Conservation (phyloP, 2,329 filamentous ascomycete genomes). For the Microsporum audouinii region DNA sequence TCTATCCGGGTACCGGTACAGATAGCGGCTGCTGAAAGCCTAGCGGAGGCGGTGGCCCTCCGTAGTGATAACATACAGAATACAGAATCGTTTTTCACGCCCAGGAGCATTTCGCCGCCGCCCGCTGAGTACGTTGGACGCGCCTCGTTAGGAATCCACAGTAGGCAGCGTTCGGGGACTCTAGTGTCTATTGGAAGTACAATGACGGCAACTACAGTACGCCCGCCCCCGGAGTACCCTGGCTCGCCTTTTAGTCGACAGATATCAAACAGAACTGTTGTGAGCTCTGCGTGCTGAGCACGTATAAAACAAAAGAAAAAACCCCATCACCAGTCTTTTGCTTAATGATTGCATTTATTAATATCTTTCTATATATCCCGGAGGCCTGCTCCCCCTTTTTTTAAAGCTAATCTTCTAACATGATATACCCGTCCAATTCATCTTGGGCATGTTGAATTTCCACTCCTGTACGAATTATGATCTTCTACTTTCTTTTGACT, state of each 20-base stretch:
- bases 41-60: slow-evolving; percentile 6
- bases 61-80: not conserved
- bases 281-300: slow-evolving; percentile 1
- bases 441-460: not conserved
- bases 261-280: not conserved
- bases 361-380: not conserved
- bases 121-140: slow-evolving; percentile 7
- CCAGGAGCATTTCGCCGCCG: slow-evolving; percentile 10
- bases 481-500: not conserved
- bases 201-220: not conserved
- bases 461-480: not conserved
- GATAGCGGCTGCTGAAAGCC: slow-evolving; percentile 19
- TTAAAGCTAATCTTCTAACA: not conserved
- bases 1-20: slow-evolving; percentile 36
- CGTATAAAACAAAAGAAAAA: not conserved
- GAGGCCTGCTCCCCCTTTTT: not conserved
- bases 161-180: not conserved
- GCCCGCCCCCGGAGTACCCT: not conserved
- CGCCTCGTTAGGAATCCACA: not conserved
- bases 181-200: not conserved
- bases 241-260: not conserved
- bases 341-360: not conserved
- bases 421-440: not conserved
- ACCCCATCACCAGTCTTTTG: not conserved
- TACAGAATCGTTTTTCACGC: slow-evolving; percentile 13